These are phyloP conservation scores for Verticillium dahliae DNA, from an alignment of 2,329 filamentous ascomycete species.

Conservation along the genomic window DNA sequence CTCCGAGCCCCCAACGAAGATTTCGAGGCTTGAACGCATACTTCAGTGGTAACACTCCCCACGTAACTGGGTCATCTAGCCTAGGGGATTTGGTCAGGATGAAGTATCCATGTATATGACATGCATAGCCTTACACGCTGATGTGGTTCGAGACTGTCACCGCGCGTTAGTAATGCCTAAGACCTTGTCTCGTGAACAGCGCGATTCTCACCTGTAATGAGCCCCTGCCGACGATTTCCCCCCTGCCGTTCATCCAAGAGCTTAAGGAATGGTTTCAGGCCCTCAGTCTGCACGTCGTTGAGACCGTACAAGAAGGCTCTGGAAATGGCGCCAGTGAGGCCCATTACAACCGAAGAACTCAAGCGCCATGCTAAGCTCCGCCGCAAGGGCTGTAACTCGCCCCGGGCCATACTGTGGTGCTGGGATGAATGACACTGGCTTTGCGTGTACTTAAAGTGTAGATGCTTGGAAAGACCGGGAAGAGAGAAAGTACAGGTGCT, in stretches of 20 bases:
- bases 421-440: too few species aligned
- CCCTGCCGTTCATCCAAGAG: conserved; percentile 67
- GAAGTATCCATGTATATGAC: background rate
- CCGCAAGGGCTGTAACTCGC: conserved; percentile 22
- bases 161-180: background rate
- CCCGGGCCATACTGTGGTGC: background rate
- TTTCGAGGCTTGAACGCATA: conserved; percentile 68
- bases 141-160: conserved; percentile 77
- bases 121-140: conserved; percentile 62
- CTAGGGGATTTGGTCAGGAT: conserved; percentile 37
- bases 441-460: too few species aligned
- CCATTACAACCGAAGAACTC: conserved; percentile 69
- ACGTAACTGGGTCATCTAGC: conserved; percentile 88
- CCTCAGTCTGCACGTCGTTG: conserved; percentile 69
- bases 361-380: conserved; percentile 65
- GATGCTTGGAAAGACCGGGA: too few species aligned
- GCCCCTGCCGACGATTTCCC: conserved; percentile 61
- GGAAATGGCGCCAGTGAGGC: conserved; percentile 62
- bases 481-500: background rate
- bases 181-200: too few species aligned
- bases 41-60: conserved; percentile 76
- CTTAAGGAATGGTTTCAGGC: conserved; percentile 67
- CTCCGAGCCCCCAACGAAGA: conserved; percentile 82
- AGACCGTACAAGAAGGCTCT: conserved; percentile 69
- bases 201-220: conserved; percentile 58